Evolutionary conservation across 768 basidiomycete genomes (phyloP), one percentile per base, ranked within the genome.

Genomic region (Amanita phalloides): DNA sequence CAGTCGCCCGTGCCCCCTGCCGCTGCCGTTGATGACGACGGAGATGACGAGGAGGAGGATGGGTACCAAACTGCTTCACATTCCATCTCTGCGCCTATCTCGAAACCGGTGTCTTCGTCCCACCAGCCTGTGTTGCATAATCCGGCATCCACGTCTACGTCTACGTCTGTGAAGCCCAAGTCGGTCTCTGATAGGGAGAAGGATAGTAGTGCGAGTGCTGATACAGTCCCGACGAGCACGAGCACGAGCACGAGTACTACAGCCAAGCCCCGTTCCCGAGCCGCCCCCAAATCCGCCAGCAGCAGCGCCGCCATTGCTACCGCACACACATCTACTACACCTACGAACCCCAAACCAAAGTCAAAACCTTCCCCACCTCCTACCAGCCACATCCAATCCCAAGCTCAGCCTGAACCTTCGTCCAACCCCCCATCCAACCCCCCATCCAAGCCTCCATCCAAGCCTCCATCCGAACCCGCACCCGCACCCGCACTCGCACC

Each of bases 211-310:
- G 30, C 8, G 30, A 30, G 30, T 30, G 10, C 10, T 32, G 32
- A 10, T 32, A 32, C 37, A n/a, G 7, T 3, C n/a, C n/a, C 37
- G 37, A 14, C 37, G 37, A 14, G 37, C 37, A 14, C 37, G 14
- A n/a, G 14, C 1, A 14, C 37, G 37, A 14, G 37, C 37, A 14
- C 37, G 14, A n/a, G 14, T 2, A 23, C 41, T 2, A 23, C 41
- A 21, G 41, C 21, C 21, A 49, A 49, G 39, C 39, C 54, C 51
- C 60, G 55, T 49, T 59, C 55, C 35, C 53, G 54, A 46, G 57
- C 39, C 32, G 57, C 39, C 32, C 73, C 67, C 43, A 44, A 44
- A 44, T n/a, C 43, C 21, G 23, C 41, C 9, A 10, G 2, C 28
- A 10, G 2, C 28, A 17, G 17, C 17, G 17, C 17, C 17, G 7